Evolutionary conservation across 148 eudicot species (phyloP).

Genomic region (Salicornia ramosissima): DNA sequence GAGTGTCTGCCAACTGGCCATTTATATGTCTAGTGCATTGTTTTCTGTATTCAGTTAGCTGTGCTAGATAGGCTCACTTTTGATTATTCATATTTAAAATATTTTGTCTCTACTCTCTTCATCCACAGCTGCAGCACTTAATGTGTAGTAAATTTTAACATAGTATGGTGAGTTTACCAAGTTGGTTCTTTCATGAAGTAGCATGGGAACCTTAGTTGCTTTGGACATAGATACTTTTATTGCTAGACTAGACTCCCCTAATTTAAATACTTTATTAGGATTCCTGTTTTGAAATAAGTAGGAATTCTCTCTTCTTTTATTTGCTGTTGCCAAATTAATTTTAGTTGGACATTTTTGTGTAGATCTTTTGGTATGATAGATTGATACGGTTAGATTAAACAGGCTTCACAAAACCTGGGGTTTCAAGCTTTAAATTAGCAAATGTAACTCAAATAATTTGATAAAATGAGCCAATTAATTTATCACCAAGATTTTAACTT

Average conservation of each 20-base stretch:
- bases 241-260: background rate
- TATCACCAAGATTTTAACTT: no score
- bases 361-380: no score
- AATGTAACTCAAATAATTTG: no score
- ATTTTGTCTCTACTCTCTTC: background rate
- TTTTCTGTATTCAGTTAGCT: background rate
- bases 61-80: background rate
- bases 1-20: no score
- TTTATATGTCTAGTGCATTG: background rate
- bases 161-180: background rate
- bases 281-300: background rate
- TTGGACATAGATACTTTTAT: background rate
- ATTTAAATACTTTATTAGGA: background rate
- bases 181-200: background rate
- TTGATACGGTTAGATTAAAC: no score
- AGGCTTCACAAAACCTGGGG: no score
- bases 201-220: background rate
- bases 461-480: no score
- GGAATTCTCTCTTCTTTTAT: background rate
- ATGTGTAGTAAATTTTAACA: background rate
- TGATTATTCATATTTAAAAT: background rate
- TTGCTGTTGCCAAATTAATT: background rate
- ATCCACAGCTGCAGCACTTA: background rate
- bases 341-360: background rate
- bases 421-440: no score